Base-by-base conservation (phyloP, 2,329 filamentous ascomycete genomes). In the Arachnomyces sp. region DNA sequence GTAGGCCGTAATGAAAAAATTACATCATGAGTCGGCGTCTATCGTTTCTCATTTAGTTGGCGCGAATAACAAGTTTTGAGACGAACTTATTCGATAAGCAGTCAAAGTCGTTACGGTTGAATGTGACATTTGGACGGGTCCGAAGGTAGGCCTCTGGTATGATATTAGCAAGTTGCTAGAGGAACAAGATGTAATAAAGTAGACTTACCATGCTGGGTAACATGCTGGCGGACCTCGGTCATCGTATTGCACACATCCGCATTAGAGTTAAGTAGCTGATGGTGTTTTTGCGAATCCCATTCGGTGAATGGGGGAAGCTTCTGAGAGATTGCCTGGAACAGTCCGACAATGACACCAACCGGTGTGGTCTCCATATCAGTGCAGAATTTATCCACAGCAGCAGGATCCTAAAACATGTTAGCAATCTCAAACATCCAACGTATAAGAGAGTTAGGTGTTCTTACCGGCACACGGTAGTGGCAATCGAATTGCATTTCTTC, bases 401-500 rank as follows among this genome's bases (percentile, higher is more conserved):
- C 74, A 39, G 84, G 76, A 61, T 95, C 89, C 63, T 66, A 28
- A 3, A 32, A 31, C 13, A 3, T 30, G 35, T 55, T 29, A 52
- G 45, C 38, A 39, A n/a, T 28, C 28, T 33, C 13, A 21, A 7
- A n/a, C 28, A 21, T 14, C 29, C 13, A 21, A 39, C 1, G 16
- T 9, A 30, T 3, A 14, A 39, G 13, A 8, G 3, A n/a, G 12
- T 2, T 12, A 14, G 25, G 28, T 44, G 47, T n/a, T n/a, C 62
- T 55, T 50, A 66, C 62, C 3, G 86, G 87, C 3, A 93, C 82
- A 38, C 90, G 84, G 74, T 95, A 96, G 68, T 95, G 86, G 74
- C 86, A 93, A 68, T 96, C 90, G 59, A 95, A 96, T 64, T 96
- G 89, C 80, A 96, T 95, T 74, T 95, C 84, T 64, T 96, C 90